Evolutionary conservation across 228 moss, liverwort and hornwort species (phyloP).

Genomic region (Sphagnum fallax): DNA sequence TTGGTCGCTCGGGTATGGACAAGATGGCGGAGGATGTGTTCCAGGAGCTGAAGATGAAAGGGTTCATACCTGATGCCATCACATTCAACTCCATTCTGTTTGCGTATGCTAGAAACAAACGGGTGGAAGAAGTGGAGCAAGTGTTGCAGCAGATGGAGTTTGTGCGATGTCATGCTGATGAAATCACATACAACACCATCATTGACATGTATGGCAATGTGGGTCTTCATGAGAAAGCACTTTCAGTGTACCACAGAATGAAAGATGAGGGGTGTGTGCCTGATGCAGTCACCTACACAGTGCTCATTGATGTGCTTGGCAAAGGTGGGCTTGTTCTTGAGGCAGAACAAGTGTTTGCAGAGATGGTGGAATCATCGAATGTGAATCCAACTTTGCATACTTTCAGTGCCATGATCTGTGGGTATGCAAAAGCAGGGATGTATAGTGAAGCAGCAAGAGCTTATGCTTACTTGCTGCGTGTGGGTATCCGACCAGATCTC

Average conservation of each 20-base stretch:
- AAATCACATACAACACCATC: constrained; percentile 40
- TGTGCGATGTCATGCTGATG: constrained; percentile 22
- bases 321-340: constrained; percentile 29
- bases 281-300: constrained; percentile 31
- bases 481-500: constrained; percentile 27
- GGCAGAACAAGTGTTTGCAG: constrained; percentile 26
- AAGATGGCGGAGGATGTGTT: constrained; percentile 34
- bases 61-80: constrained; percentile 33
- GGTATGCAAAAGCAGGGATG: constrained; percentile 29
- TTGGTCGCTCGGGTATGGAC: constrained; percentile 44
- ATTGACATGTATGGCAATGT: constrained; percentile 45
- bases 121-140: constrained; percentile 31
- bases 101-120: constrained; percentile 26
- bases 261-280: constrained; percentile 22
- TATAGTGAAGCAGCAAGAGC: constrained; percentile 17
- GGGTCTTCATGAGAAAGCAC: constrained; percentile 21
- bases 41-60: constrained; percentile 17
- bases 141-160: constrained; percentile 33
- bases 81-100: constrained; percentile 39
- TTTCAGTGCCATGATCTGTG: constrained; percentile 35
- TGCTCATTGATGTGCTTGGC: constrained; percentile 34
- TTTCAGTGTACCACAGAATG: constrained; percentile 36
- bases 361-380: constrained; percentile 18
- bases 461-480: constrained; percentile 20
- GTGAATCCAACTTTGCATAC: constrained; percentile 28